Evolutionary conservation across 345 rosid genomes (phyloP).

Genomic region (Rhodamnia argentea): DNA sequence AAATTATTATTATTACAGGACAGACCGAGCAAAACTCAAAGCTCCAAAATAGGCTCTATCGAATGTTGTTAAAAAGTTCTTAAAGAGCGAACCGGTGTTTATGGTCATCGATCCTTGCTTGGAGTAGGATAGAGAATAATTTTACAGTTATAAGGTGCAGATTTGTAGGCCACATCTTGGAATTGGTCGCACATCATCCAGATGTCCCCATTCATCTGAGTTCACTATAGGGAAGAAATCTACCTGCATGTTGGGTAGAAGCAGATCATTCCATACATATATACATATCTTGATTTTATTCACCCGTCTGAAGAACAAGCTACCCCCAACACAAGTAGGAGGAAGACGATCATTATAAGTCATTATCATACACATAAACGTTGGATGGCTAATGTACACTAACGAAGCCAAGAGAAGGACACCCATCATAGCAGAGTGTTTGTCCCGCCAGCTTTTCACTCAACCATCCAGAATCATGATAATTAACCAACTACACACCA

Average conservation of each 20-base stretch:
- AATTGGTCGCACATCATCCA: background rate
- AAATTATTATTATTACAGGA: rapidly evolving
- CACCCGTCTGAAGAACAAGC: background rate
- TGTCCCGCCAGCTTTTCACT: background rate
- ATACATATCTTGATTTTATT: background rate
- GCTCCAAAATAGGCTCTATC: background rate
- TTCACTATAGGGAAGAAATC: background rate
- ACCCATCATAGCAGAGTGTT: background rate
- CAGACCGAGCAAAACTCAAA: background rate
- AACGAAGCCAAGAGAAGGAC: background rate
- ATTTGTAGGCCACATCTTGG: background rate
- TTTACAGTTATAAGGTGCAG: background rate
- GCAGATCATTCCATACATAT: background rate
- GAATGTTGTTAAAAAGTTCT: background rate
- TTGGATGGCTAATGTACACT: background rate
- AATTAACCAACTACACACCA: background rate
- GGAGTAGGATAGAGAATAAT: background rate
- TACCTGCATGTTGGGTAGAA: background rate
- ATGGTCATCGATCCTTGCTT: background rate
- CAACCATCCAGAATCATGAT: background rate
- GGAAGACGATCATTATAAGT: background rate
- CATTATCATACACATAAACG: background rate
- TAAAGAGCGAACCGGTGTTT: background rate
- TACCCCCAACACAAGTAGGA: background rate
- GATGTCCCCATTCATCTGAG: background rate